These are phyloP conservation scores for Russula sp. DNA, from an alignment of 768 basidiomycete genomes.

Conservation along the genomic window DNA sequence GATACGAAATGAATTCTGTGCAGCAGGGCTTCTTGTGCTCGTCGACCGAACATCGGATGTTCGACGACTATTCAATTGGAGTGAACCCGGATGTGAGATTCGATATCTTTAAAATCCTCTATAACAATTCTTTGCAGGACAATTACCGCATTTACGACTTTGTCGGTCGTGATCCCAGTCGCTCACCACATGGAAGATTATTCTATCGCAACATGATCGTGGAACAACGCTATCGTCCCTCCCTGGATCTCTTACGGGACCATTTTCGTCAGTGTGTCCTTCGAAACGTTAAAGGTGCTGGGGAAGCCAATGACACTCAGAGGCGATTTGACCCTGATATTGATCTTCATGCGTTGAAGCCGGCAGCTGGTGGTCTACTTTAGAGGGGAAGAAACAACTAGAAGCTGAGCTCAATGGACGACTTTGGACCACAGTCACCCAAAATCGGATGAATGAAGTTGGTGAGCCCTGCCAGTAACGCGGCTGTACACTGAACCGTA, in stretches of 20 bases:
- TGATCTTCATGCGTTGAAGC: background rate
- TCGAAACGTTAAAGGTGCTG: background rate
- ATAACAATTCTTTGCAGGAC: background rate
- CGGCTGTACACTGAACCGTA: no score
- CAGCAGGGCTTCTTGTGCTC: constrained; percentile 3
- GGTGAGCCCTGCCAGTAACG: no score
- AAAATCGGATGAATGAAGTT: no score
- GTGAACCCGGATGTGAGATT: background rate
- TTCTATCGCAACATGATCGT: background rate
- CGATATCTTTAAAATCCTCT: no score
- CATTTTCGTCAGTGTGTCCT: background rate
- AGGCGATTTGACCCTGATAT: background rate
- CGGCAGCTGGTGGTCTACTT: background rate
- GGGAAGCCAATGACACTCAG: background rate
- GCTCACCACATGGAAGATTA: background rate
- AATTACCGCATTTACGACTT: constrained; percentile 2
- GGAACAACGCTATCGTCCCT: background rate
- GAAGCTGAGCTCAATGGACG: background rate
- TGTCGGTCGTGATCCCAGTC: background rate
- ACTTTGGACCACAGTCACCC: background rate
- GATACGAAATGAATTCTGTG: background rate
- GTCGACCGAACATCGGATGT: constrained; percentile 1
- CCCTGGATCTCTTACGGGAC: background rate
- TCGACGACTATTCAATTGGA: background rate
- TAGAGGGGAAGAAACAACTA: background rate